A percentile compares a stretch with the other conserved stretches of the same genome.
These are phyloP conservation scores for Anthostomella pinea DNA, from an alignment of 2,329 filamentous ascomycete species.

Conservation along the genomic window DNA sequence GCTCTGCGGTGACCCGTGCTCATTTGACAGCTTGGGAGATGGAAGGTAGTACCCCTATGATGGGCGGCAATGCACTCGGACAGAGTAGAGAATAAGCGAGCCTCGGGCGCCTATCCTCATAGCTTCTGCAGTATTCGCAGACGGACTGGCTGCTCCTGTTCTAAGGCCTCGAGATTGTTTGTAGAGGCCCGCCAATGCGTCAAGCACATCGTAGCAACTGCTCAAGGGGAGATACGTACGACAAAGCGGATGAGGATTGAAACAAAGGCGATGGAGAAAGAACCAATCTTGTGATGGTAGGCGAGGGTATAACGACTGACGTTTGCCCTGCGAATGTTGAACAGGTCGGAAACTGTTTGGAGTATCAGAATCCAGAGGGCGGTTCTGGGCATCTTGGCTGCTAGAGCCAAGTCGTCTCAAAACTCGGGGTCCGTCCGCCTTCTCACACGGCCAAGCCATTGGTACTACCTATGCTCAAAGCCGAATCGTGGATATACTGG, in stretches of 20 bases:
- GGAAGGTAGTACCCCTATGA: too few relatives aligned
- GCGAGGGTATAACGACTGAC: not conserved
- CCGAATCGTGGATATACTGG: too few relatives aligned
- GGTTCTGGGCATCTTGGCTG: slow-evolving; percentile 23
- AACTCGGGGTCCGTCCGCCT: slow-evolving; percentile 8
- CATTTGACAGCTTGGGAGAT: too few relatives aligned
- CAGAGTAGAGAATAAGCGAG: too few relatives aligned
- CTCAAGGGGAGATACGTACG: too few relatives aligned
- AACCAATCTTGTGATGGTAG: slow-evolving; percentile 15
- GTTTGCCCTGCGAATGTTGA: slow-evolving; percentile 3
- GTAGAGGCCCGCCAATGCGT: slow-evolving; percentile 3
- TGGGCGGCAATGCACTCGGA: too few relatives aligned
- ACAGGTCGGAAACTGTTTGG: slow-evolving; percentile 16
- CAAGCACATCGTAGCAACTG: slow-evolving; percentile 1
- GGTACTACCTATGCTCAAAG: too few relatives aligned
- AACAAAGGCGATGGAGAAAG: slow-evolving; percentile 14
- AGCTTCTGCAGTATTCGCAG: too few relatives aligned
- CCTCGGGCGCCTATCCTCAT: too few relatives aligned
- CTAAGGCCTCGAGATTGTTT: slow-evolving; percentile 8
- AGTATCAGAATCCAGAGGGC: slow-evolving; percentile 24
- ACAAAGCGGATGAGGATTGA: slow-evolving; percentile 10
- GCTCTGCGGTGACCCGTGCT: too few relatives aligned
- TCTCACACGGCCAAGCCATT: slow-evolving; percentile 13
- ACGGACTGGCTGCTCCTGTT: not conserved
- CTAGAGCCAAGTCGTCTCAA: slow-evolving; percentile 25